A percentile compares a stretch with the other conserved stretches of the same genome.
These are phyloP conservation scores for Sclerotinia minor DNA, from an alignment of 2,329 filamentous ascomycete species.

Conservation along the genomic window DNA sequence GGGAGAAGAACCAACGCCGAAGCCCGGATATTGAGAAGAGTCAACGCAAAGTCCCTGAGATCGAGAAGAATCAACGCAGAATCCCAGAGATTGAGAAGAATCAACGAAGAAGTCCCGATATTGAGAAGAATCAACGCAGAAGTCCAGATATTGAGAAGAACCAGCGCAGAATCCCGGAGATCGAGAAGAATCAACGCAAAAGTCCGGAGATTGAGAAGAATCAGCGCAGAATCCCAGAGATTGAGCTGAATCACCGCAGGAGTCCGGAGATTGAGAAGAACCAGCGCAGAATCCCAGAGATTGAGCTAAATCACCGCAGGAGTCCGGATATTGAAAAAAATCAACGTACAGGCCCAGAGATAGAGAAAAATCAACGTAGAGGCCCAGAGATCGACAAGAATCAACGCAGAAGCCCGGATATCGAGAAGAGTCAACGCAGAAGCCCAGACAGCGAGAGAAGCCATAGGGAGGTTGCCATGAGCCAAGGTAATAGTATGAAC, in stretches of 20 bases:
- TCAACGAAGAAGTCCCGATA: not conserved
- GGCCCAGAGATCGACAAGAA: too few relatives aligned
- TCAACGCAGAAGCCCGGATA: not conserved
- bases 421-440: not conserved
- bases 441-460: conserved; percentile 5
- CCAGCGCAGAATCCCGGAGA: too few relatives aligned
- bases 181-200: not conserved
- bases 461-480: not conserved
- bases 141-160: not conserved
- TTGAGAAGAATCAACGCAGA: conserved; percentile 1
- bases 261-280: not conserved
- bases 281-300: too few relatives aligned
- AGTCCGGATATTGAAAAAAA: not conserved
- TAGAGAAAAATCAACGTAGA: not conserved
- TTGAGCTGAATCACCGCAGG: not conserved
- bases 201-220: not conserved
- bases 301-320: not conserved
- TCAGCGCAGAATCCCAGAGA: not conserved
- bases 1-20: conserved; percentile 14
- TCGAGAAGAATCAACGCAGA: conserved; percentile 1
- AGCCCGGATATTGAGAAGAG: not conserved
- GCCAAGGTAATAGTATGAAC: conserved; percentile 46
- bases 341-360: not conserved
- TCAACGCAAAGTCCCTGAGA: too few relatives aligned
- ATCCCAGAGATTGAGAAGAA: too few relatives aligned